Percentiles rank a stretch among this genome's conserved stretches.
These are phyloP conservation scores for Pelargonium australe DNA, from an alignment of 441 rosid species.

Conservation along the genomic window DNA sequence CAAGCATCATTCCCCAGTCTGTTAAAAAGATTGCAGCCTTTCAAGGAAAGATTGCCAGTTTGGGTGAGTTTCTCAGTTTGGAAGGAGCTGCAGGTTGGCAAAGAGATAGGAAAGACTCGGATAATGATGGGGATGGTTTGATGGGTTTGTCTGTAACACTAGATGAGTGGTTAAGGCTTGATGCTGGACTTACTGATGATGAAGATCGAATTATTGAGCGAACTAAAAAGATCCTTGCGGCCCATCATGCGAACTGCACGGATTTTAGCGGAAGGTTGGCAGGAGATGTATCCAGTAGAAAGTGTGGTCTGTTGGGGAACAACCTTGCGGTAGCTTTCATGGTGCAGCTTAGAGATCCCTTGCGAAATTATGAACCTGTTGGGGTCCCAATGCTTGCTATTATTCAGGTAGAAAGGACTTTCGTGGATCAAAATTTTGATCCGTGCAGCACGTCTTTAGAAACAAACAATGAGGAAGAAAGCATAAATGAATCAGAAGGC, in stretches of 20 bases:
- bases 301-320: conserved; percentile 31
- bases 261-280: conserved; percentile 22
- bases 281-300: conserved; percentile 24
- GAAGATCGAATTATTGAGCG: conserved; percentile 30
- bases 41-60: conserved; percentile 22
- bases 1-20: conserved; percentile 31
- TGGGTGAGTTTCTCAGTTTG: conserved; percentile 19
- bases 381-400: conserved; percentile 71
- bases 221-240: conserved; percentile 22
- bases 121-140: conserved; percentile 33
- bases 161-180: conserved; percentile 64
- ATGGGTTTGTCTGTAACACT: conserved; percentile 40
- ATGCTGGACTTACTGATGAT: conserved; percentile 27
- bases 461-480: conserved; percentile 20
- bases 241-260: conserved; percentile 35
- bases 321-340: conserved; percentile 43
- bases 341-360: conserved; percentile 66
- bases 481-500: conserved; percentile 1
- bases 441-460: conserved; percentile 18
- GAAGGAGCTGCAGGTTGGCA: conserved; percentile 24
- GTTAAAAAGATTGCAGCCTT: conserved; percentile 15
- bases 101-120: conserved; percentile 19
- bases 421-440: conserved; percentile 21
- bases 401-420: conserved; percentile 46
- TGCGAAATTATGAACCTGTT: conserved; percentile 53